phyloP scores from a whole-genome alignment of 768 basidiomycete species.

The Suillus americanus region DNA sequence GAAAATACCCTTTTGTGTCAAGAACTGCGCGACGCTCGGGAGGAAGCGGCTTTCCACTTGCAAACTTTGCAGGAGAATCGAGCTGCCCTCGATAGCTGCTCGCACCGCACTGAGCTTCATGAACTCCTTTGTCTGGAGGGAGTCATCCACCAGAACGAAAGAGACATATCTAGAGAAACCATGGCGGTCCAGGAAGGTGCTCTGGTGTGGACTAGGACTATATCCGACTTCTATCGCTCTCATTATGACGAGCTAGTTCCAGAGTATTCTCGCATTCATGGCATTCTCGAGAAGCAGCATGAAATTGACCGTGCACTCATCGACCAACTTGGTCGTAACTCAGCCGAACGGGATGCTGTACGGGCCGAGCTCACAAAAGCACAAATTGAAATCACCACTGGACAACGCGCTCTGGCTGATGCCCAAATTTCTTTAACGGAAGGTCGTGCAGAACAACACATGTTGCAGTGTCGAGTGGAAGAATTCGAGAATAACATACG shows the following conservation, averaged over 20 bases:
- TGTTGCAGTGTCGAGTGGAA: conserved; percentile 27
- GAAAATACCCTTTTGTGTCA: conserved; percentile 44
- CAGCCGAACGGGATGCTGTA: conserved; percentile 43
- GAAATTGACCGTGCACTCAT: conserved; percentile 19
- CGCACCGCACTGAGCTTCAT: neutral
- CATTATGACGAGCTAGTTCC: conserved; percentile 34
- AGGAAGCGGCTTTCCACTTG: conserved; percentile 18
- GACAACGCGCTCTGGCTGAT: conserved; percentile 19
- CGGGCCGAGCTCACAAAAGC: conserved; percentile 40
- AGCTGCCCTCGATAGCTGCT: conserved; percentile 2
- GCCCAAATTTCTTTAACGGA: conserved; percentile 21
- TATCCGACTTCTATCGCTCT: conserved; percentile 38
- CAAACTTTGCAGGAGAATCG: conserved; percentile 11
- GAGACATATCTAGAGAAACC: conserved; percentile 14
- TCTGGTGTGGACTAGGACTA: conserved; percentile 19
- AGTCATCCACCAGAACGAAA: conserved; percentile 15
- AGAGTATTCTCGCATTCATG: conserved; percentile 13
- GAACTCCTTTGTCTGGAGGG: conserved; percentile 16
- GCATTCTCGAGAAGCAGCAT: conserved; percentile 15
- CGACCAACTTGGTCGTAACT: conserved; percentile 40
- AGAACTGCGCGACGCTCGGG: conserved; percentile 18
- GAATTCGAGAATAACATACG: conserved; percentile 27
- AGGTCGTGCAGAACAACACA: conserved; percentile 19
- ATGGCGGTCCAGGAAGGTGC: conserved; percentile 10
- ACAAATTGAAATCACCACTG: conserved; percentile 35